Conservation (phyloP, 225 moss, liverwort and hornwort species). For the Thuidium tamariscinum region DNA sequence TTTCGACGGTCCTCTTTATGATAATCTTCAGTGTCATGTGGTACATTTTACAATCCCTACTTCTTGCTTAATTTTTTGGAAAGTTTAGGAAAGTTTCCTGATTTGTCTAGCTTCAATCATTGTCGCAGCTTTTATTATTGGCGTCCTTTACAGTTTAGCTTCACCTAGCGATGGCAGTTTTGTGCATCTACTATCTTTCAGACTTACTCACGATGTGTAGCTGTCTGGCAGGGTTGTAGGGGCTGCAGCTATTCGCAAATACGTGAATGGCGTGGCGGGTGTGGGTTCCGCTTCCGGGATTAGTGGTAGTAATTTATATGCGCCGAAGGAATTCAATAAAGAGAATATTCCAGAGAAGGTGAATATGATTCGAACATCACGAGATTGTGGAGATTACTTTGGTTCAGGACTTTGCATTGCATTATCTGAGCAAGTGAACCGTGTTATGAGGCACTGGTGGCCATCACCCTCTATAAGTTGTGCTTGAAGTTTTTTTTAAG, state of each 20-base stretch:
- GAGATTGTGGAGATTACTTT: neutral
- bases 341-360: conserved; percentile 98
- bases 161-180: neutral
- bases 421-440: neutral
- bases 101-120: neutral
- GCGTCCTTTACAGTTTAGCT: neutral
- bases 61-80: neutral
- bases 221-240: conserved; percentile 89
- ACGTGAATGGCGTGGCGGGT: conserved; percentile 94
- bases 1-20: conserved; percentile 95
- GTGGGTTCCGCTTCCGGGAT: conserved; percentile 87
- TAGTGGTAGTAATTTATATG: conserved; percentile 81
- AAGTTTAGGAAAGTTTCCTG: neutral
- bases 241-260: conserved; percentile 99
- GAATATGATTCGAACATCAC: neutral
- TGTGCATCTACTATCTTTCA: neutral
- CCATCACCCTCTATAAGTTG: neutral
- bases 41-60: conserved; percentile 24
- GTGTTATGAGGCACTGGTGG: neutral
- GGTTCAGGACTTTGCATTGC: neutral
- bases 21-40: conserved; percentile 98
- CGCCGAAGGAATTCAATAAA: conserved; percentile 95
- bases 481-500: neutral
- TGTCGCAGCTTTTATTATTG: neutral
- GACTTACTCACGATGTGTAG: conserved; percentile 13